These are phyloP conservation scores for Neurospora hispaniola DNA, from an alignment of 495 filamentous ascomycete genomes.

Conservation along the genomic window DNA sequence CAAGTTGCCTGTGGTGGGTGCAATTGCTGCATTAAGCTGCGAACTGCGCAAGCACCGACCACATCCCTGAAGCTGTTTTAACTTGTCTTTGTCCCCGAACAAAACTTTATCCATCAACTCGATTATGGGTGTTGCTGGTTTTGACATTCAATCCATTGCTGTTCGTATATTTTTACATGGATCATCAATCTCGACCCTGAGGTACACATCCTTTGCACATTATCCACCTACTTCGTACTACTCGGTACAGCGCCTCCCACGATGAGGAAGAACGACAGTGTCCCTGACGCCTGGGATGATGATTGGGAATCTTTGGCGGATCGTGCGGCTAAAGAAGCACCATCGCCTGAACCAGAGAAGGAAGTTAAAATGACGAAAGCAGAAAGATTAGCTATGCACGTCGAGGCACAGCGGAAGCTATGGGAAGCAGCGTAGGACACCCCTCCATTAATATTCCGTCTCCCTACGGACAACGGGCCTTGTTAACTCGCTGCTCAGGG, in stretches of 20 bases:
- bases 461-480: background rate
- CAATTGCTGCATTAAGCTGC: background rate
- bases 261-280: constrained; percentile 43
- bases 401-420: constrained; percentile 68
- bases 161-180: background rate
- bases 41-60: background rate
- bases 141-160: background rate
- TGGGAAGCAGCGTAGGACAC: constrained; percentile 75
- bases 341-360: constrained; percentile 35
- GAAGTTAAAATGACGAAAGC: constrained; percentile 46
- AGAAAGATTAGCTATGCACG: constrained; percentile 69
- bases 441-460: background rate
- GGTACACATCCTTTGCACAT: background rate
- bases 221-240: background rate
- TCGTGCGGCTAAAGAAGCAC: constrained; percentile 33
- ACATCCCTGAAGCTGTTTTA: background rate
- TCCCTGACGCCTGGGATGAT: constrained; percentile 80
- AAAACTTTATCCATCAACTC: background rate
- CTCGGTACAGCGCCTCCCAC: constrained; percentile 1
- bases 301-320: constrained; percentile 79
- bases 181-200: background rate
- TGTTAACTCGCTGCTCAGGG: constrained; percentile 10
- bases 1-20: background rate
- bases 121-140: background rate
- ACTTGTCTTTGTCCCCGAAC: background rate